phyloP scores from a whole-genome alignment of 352 stramenopile species.

The Phytopythium helicoides region DNA sequence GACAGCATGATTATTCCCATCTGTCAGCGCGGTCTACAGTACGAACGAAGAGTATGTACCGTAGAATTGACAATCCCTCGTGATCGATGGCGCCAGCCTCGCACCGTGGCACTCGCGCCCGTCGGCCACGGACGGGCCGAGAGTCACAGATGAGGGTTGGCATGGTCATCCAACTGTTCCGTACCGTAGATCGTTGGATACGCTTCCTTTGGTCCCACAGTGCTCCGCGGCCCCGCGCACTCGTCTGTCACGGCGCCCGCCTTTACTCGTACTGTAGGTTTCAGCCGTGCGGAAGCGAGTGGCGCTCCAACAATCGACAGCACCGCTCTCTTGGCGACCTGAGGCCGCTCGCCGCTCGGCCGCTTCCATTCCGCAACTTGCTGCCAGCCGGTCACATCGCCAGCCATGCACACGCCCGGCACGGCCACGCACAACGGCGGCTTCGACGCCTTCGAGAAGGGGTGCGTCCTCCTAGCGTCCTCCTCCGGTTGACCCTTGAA shows the following conservation, averaged over 20 bases:
- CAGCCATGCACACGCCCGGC: constrained; percentile 18
- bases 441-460: constrained; percentile 12
- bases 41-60: too few species aligned
- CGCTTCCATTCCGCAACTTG: constrained; percentile 4
- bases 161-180: background rate
- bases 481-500: background rate
- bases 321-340: background rate
- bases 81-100: constrained; percentile 2
- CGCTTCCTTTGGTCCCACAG: background rate
- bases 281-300: too few species aligned
- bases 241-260: too few species aligned
- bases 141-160: background rate
- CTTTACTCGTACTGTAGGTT: too few species aligned
- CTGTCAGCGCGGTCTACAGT: too few species aligned
- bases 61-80: too few species aligned
- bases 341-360: background rate
- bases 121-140: constrained; percentile 3
- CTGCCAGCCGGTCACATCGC: background rate
- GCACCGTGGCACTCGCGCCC: constrained; percentile 1
- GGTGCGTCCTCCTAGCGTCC: constrained; percentile 2
- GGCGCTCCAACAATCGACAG: background rate
- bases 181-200: background rate
- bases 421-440: constrained; percentile 11
- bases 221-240: too few species aligned
- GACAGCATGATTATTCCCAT: too few species aligned